A percentile compares a stretch with the other conserved stretches of the same genome.
phyloP scores from a whole-genome alignment of 306 rosid genomes.

The Acacia acuminata region DNA sequence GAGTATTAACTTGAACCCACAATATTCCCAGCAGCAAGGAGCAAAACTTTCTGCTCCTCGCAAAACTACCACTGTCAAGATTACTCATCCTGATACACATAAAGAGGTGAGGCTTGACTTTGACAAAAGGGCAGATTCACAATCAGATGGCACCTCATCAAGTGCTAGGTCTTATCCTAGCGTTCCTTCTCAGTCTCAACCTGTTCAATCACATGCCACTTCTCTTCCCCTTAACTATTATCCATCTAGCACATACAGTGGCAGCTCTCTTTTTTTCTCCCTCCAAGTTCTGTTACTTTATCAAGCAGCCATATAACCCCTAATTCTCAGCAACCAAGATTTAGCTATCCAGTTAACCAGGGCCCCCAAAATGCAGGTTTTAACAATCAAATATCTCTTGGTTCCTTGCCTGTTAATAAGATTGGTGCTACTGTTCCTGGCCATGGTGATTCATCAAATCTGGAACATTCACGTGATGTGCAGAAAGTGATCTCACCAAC shows the following conservation, averaged over 20 bases:
- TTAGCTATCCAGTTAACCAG: slow-evolving; percentile 57
- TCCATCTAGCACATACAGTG: slow-evolving; percentile 45
- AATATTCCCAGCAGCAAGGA: slow-evolving; percentile 77
- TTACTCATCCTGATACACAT: slow-evolving; percentile 89
- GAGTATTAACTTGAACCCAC: slow-evolving; percentile 58
- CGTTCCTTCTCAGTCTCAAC: slow-evolving; percentile 66
- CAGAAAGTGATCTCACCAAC: slow-evolving; percentile 42
- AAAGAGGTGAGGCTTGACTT: slow-evolving; percentile 87
- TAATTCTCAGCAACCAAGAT: slow-evolving; percentile 62
- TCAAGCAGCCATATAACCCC: slow-evolving; percentile 65
- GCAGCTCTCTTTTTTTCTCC: slow-evolving; percentile 41
- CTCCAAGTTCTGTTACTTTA: slow-evolving; percentile 58
- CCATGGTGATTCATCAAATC: slow-evolving; percentile 42
- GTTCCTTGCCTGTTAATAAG: slow-evolving; percentile 50
- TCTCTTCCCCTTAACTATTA: slow-evolving; percentile 54
- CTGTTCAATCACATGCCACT: slow-evolving; percentile 48
- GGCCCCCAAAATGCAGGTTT: slow-evolving; percentile 54
- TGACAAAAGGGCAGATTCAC: slow-evolving; percentile 61
- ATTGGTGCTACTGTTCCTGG: slow-evolving; percentile 44
- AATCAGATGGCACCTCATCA: slow-evolving; percentile 60
- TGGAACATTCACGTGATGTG: slow-evolving; percentile 53
- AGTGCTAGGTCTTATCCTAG: slow-evolving; percentile 58
- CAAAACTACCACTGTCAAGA: slow-evolving; percentile 71
- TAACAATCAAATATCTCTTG: slow-evolving; percentile 48
- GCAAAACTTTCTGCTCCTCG: slow-evolving; percentile 69